These are phyloP conservation scores for Fusarium concolor DNA, from an alignment of 2,329 filamentous ascomycete species.

Conservation along the genomic window DNA sequence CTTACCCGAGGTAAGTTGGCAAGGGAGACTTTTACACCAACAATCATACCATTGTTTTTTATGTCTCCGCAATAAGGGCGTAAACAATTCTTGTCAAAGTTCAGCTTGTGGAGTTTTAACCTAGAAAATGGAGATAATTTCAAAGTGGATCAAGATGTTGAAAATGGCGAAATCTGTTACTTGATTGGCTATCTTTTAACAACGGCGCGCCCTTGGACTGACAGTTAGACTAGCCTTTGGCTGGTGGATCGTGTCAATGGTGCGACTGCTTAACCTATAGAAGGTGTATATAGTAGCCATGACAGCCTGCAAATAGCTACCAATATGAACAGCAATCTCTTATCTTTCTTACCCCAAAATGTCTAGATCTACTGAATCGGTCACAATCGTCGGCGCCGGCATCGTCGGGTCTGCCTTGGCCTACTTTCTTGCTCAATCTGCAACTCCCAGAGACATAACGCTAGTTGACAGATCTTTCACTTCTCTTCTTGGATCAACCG, in stretches of 20 bases:
- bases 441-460: conserved; percentile 21
- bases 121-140: neutral
- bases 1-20: too few relatives aligned
- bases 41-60: neutral
- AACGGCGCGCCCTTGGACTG: conserved; percentile 15
- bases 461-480: conserved; percentile 37
- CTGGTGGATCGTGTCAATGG: neutral
- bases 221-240: neutral
- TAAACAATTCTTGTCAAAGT: neutral
- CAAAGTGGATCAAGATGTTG: neutral
- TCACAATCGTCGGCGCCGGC: conserved; percentile 36
- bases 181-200: neutral
- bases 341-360: neutral
- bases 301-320: neutral
- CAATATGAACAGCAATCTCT: too few relatives aligned
- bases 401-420: conserved; percentile 37
- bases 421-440: conserved; percentile 17
- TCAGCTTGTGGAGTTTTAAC: neutral
- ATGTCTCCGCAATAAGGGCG: conserved; percentile 8
- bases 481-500: conserved; percentile 32
- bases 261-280: too few relatives aligned
- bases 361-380: conserved; percentile 19
- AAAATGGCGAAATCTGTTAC: rapidly evolving
- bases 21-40: too few relatives aligned
- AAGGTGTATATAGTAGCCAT: neutral